phyloP scores from a whole-genome alignment of 345 rosid genomes.

The Laguncularia racemosa region DNA sequence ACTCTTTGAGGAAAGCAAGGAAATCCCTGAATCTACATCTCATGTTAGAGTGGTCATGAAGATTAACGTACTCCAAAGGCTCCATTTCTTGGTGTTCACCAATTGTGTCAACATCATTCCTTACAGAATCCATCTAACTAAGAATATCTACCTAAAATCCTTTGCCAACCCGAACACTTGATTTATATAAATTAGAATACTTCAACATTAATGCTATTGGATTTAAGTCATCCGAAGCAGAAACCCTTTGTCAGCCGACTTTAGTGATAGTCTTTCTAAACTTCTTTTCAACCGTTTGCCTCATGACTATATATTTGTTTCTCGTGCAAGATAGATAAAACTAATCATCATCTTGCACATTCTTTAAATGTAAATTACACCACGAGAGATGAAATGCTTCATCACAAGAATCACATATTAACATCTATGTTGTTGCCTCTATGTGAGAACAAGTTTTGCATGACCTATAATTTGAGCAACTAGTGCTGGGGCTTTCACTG shows the following conservation, averaged over 20 bases:
- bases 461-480: slow-evolving; percentile 25
- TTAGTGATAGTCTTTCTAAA: slow-evolving; percentile 25
- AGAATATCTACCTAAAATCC: slow-evolving; percentile 87
- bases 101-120: too few relatives aligned
- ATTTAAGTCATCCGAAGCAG: slow-evolving; percentile 23
- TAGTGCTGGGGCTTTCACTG: slow-evolving; percentile 20
- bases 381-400: slow-evolving; percentile 75
- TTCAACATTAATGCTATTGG: slow-evolving; percentile 45
- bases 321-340: slow-evolving; percentile 60
- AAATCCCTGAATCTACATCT: too few relatives aligned
- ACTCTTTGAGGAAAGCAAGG: too few relatives aligned
- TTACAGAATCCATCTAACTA: slow-evolving; percentile 65
- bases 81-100: too few relatives aligned
- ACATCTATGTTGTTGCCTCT: slow-evolving; percentile 43
- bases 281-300: slow-evolving; percentile 21
- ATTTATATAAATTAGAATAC: slow-evolving; percentile 41
- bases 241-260: slow-evolving; percentile 23
- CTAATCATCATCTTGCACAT: slow-evolving; percentile 65
- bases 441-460: slow-evolving; percentile 62
- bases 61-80: too few relatives aligned
- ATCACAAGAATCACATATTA: slow-evolving; percentile 87
- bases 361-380: slow-evolving; percentile 46
- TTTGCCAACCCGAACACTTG: slow-evolving; percentile 60
- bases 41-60: too few relatives aligned
- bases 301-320: slow-evolving; percentile 33